Evolutionary conservation across 2,329 filamentous ascomycete genomes (phyloP), one percentile per base, ranked within the genome.

Genomic region (Beauveria scarabaeidicola): DNA sequence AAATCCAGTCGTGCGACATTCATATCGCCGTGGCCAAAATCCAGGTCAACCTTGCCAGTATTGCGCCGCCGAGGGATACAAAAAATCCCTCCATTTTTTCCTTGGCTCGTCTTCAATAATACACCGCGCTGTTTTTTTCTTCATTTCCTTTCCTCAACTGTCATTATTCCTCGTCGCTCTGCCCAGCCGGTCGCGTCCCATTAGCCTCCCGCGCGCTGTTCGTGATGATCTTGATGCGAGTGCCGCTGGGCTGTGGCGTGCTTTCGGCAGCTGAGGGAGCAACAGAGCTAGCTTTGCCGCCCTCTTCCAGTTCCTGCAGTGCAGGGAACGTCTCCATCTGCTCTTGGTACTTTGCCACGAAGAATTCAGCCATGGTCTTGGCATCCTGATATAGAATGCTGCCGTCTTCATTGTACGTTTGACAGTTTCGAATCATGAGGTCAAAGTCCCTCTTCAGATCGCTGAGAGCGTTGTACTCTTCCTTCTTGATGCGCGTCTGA

Each of bases 401-500:
- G 61, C 88, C 89, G 70, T 97, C 94, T 74, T 99, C 95, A 69
- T 99, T 99, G 79, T 96, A 99, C 3, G 89, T 94, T 72, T 91
- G 85, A 65, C 93, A 96, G 73, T 99, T 99, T 70, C 82, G 85
- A 72, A 92, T 94, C 74, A 99, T 83, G 63, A 93, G 76, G 54
- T 86, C 84, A 63, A 99, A 86, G 69, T 99, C 95, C 65, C 83
- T 85, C 59, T 85, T 83, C 80, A 99, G 85, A 66, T 92, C 90
- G 69, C 83, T 85, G 62, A 97, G 75, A 68, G 83, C 88, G 66
- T 84, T 85, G 73, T 99, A 99, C 70, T 97, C 90, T 69, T 95
- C 90, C 74, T 90, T 93, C 78, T 96, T 97, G 77, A 99, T 96
- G 79, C 91, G 93, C 71, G 88, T 90, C 71, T 90, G 86, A 69